Percentiles rank a stretch among this genome's conserved stretches.
Conservation (phyloP, 768 basidiomycete genomes). For the Mycena filopes region DNA sequence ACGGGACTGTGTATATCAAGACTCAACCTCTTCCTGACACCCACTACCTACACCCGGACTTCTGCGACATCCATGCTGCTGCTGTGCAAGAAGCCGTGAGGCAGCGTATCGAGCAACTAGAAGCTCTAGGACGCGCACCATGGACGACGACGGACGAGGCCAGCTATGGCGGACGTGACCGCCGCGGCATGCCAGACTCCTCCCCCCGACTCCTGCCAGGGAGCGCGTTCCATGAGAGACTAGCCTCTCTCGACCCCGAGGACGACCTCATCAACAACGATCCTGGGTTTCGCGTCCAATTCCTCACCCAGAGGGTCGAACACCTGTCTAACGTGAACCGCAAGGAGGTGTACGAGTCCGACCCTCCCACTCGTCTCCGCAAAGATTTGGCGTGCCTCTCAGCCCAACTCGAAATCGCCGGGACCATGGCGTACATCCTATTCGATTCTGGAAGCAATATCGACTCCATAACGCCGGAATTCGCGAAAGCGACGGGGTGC, state of each 20-base stretch:
- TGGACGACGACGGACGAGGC: too few relatives aligned
- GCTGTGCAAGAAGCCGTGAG: not conserved
- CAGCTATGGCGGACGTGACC: too few relatives aligned
- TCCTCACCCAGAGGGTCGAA: not conserved
- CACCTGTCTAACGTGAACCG: not conserved
- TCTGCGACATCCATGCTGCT: not conserved
- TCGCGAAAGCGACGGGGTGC: too few relatives aligned
- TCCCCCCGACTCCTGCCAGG: not conserved
- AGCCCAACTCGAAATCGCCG: not conserved
- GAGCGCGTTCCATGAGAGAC: not conserved
- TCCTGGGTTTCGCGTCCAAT: not conserved
- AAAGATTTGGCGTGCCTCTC: not conserved
- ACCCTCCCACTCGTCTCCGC: not conserved
- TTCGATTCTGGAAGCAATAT: too few relatives aligned
- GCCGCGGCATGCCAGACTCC: not conserved
- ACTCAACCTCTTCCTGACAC: not conserved
- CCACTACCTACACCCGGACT: slow-evolving; percentile 4
- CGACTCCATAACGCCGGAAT: too few relatives aligned
- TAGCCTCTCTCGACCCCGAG: not conserved
- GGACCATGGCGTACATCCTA: too few relatives aligned
- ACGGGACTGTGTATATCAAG: not conserved
- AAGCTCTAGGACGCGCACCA: too few relatives aligned
- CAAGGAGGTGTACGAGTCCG: not conserved
- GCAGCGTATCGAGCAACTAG: not conserved
- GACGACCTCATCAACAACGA: not conserved